A percentile compares a stretch with the other conserved stretches of the same genome.
phyloP scores from a whole-genome alignment of 148 eudicot genomes.

The Dianthus caryophyllus region DNA sequence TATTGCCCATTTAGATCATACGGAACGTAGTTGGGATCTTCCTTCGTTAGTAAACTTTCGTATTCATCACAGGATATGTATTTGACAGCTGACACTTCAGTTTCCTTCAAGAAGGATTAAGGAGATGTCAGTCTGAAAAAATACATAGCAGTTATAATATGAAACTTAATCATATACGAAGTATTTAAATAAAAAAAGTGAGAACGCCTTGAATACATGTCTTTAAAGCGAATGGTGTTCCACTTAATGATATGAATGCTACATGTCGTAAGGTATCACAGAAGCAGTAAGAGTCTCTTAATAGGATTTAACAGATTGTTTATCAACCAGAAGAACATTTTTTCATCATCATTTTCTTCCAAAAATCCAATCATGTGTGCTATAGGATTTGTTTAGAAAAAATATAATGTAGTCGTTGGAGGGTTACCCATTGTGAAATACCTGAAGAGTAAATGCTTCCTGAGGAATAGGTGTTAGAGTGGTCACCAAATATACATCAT shows the following conservation, averaged over 20 bases:
- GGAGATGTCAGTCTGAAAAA: background rate
- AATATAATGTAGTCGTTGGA: background rate
- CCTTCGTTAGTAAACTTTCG: conserved; percentile 51
- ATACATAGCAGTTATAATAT: background rate
- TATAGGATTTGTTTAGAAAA: background rate
- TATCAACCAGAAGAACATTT: background rate
- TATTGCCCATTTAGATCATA: conserved; percentile 69
- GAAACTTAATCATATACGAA: conserved; percentile 4
- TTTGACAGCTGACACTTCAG: conserved; percentile 95
- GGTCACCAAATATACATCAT: conserved; percentile 88
- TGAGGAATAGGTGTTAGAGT: conserved; percentile 75
- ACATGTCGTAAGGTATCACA: background rate
- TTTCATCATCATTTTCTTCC: background rate
- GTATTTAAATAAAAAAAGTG: too few relatives aligned
- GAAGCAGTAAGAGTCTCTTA: background rate
- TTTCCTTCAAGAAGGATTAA: conserved; percentile 42
- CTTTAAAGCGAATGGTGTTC: background rate
- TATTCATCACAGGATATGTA: conserved; percentile 71
- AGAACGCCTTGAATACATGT: background rate
- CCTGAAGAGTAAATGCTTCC: conserved; percentile 96
- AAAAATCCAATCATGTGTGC: background rate
- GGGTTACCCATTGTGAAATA: conserved; percentile 11
- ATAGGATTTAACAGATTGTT: background rate
- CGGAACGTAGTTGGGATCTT: conserved; percentile 77
- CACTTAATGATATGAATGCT: conserved; percentile 2